These are phyloP conservation scores for Conticribra guillardii DNA, from an alignment of 108 stramenopile genomes.

Conservation along the genomic window DNA sequence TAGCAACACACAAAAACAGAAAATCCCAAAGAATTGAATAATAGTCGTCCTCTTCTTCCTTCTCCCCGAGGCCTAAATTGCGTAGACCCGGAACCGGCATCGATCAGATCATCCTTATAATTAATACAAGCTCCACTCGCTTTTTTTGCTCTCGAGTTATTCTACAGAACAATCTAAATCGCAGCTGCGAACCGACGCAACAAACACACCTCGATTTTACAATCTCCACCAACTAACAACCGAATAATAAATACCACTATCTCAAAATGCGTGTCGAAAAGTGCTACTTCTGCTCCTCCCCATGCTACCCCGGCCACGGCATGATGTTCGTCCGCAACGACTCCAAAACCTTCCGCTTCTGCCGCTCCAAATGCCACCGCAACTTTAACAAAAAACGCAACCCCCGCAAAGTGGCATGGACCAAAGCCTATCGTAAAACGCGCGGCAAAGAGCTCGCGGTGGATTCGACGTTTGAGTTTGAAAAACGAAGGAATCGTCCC, in stretches of 20 bases:
- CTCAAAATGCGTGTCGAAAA: constrained; percentile 93
- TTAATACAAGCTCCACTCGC: no score
- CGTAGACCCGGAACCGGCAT: no score
- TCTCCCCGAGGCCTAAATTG: no score
- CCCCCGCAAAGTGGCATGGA: constrained; percentile 99
- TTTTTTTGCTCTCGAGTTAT: no score
- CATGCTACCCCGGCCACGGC: constrained; percentile 99
- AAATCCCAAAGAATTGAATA: no score
- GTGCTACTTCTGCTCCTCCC: constrained; percentile 98
- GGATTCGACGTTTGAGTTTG: constrained; percentile 98
- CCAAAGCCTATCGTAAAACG: constrained; percentile 98
- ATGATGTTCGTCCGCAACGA: constrained; percentile 99
- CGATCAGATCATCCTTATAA: no score
- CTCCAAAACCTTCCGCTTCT: constrained; percentile 98
- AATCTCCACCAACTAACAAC: no score
- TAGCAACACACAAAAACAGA: no score
- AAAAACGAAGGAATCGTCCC: constrained; percentile 97
- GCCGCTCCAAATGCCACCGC: constrained; percentile 99
- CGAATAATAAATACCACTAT: neutral
- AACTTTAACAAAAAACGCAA: constrained; percentile 99
- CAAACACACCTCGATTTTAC: no score
- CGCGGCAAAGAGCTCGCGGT: constrained; percentile 96
- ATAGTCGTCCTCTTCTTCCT: no score
- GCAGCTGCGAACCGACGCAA: no score
- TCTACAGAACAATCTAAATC: no score